Conservation (phyloP, 202 grass and related monocot genomes). For the Tripidium arundinaceum region DNA sequence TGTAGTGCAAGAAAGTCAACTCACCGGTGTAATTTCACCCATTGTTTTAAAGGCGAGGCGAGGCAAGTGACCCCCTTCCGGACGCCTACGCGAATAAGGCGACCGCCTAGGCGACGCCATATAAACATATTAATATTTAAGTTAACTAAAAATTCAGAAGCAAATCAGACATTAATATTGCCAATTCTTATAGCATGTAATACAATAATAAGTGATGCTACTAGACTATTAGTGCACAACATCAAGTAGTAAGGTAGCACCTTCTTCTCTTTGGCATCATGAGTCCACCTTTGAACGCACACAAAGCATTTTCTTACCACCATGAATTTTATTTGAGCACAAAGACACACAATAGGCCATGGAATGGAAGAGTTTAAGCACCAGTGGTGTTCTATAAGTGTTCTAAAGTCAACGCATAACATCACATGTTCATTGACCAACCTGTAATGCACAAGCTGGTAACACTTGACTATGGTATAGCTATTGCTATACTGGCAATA, state of each 20-base stretch:
- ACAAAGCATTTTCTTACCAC: background rate
- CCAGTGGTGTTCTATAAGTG: background rate
- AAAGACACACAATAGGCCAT: background rate
- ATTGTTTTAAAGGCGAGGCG: too few relatives aligned
- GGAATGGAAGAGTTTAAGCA: background rate
- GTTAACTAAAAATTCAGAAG: too few relatives aligned
- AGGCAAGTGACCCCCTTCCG: too few relatives aligned
- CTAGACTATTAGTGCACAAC: too few relatives aligned
- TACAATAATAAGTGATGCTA: too few relatives aligned
- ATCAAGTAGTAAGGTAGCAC: too few relatives aligned
- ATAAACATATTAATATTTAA: too few relatives aligned
- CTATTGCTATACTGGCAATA: background rate
- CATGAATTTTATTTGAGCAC: background rate
- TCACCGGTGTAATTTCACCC: constrained; percentile 78
- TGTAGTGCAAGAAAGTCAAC: constrained; percentile 10
- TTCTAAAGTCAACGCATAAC: background rate
- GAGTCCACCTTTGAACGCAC: background rate
- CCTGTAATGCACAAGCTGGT: background rate
- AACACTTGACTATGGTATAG: background rate
- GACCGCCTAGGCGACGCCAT: too few relatives aligned
- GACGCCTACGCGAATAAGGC: too few relatives aligned
- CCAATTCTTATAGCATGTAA: too few relatives aligned
- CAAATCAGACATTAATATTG: too few relatives aligned
- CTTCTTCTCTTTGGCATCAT: background rate
- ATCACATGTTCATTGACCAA: background rate